These are phyloP conservation scores for Saccharomyces pastorianus DNA, from an alignment of 1,139 yeast species.

Conservation along the genomic window DNA sequence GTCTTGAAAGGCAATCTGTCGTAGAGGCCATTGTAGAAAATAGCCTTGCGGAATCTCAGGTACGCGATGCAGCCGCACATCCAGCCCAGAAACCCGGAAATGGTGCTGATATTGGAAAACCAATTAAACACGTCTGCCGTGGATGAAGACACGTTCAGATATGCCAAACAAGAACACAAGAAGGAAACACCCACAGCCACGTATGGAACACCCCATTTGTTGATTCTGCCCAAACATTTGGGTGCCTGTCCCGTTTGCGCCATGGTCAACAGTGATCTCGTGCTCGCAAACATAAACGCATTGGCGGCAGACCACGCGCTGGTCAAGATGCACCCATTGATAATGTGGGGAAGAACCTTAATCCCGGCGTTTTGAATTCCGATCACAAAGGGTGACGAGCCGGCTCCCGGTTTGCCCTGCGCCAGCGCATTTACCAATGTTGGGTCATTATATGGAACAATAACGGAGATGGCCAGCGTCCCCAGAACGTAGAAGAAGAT, in stretches of 20 bases:
- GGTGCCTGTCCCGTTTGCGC: slow-evolving; percentile 46
- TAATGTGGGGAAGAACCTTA: slow-evolving; percentile 41
- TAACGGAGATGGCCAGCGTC: slow-evolving; percentile 40
- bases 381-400: slow-evolving; percentile 48
- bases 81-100: slow-evolving; percentile 71
- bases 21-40: slow-evolving; percentile 45
- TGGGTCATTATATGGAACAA: slow-evolving; percentile 40
- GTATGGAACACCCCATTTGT: slow-evolving; percentile 40
- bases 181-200: slow-evolving; percentile 32
- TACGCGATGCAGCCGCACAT: slow-evolving; percentile 56
- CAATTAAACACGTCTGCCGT: slow-evolving; percentile 46
- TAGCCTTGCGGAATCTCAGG: slow-evolving; percentile 56
- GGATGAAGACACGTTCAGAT: slow-evolving; percentile 34
- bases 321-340: slow-evolving; percentile 44
- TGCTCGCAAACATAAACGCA: slow-evolving; percentile 36
- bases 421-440: slow-evolving; percentile 32
- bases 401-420: slow-evolving; percentile 39
- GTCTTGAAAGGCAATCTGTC: slow-evolving; percentile 43
- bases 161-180: slow-evolving; percentile 35
- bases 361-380: slow-evolving; percentile 46
- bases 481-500: slow-evolving; percentile 39
- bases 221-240: slow-evolving; percentile 36
- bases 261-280: slow-evolving; percentile 41
- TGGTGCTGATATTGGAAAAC: slow-evolving; percentile 74
- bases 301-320: slow-evolving; percentile 51